Evolutionary conservation across 768 basidiomycete species (phyloP), one percentile per base, ranked within the genome.

Genomic region (Calocybe cyanea): DNA sequence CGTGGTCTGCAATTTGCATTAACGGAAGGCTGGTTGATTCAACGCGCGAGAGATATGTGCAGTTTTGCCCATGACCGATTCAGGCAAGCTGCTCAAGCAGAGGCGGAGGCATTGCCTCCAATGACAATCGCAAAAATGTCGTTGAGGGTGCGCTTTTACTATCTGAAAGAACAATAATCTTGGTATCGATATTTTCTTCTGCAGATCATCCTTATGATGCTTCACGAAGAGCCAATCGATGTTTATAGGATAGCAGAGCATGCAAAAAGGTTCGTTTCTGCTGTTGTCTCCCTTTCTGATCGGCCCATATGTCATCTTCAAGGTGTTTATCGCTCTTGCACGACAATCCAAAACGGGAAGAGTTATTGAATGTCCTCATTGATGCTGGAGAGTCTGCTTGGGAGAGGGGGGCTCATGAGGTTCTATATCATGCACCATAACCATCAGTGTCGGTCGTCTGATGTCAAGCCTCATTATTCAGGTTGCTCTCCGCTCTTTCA

Each of bases 61-160:
- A 81, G 77, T 54, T 85, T 86, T 61, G 69, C 81, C 3, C 85
- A 88, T 61, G 85, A 87, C 57, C 70, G 84, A 36, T 88, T 85
- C 62, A 75, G 84, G 7, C 84, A 85, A 61, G 85, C 85, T 8
- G 83, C 81, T 7, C 77, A 81, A 53, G 75, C 73, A 3, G 82
- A 85, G 59, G 78, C 72, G 0, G 70, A 73, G 32, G 62, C 59
- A 3, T 68, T 85, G 10, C 68, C 82, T 0, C 61, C 64, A 41
- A 73, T 74, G 13, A 60, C 67, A 1, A 64, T 78, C 36, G 73
- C 81, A 18, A 83, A 78, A 58, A 87, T 87, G 84, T 82, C 81
- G 11, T 76, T 85, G 51, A 74, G 78, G 61, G 84, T 84, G 57
- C 23, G 72, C 58, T 20, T 3, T 18, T 31, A 40, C 35, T 25